Base-by-base conservation (phyloP, 345 rosid species). In the Rubroshorea leprosula region DNA sequence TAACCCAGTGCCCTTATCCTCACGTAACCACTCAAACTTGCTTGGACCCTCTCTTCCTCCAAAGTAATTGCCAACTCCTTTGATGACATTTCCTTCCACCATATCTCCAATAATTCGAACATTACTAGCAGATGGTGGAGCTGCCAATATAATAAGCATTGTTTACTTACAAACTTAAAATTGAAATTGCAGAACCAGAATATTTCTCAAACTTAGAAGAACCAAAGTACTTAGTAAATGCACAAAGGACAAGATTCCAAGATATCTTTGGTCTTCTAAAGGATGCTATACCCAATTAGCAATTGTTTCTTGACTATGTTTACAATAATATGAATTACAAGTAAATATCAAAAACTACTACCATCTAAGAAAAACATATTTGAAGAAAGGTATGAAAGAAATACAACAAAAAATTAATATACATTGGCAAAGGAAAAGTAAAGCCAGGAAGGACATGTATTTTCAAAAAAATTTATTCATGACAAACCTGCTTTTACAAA, bases 11-110 rank as follows among this genome's bases (percentile, higher is more conserved):
- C 84, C 87, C 65, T 67, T 78, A 73, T 75, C 78, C 75, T 89
- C 85, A 16, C 84, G 80, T 61, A 86, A 71, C 98, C 98, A 92
- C 57, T 92, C 83, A 66, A 86, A 92, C 83, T 83, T 89, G 89
- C 95, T 92, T 19, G 98, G 98, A 66, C 98, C 96, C 68, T 92
- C 98, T 80, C 71, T 78, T 68, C 98, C 98, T 52, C 98, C 98
- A 76, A 92, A 92, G 81, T 92, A 92, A 63, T 83, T 76, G 44
- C 95, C 98, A 67, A 66, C 80, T 56, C 96, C 96, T 77, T 81
- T 89, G 54, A 92, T 63, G 49, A 73, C 41, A 74, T 68, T 74
- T 64, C 90, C 95, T 83, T 92, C 98, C 64, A 92, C 79, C 63
- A 70, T 60, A 69, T 86, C 95, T 74, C 98, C 98, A 74, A 74